Evolutionary conservation across 805 yeast genomes (phyloP), one percentile per base, ranked within the genome.

Genomic region (Metschnikowia noctiluminum): DNA sequence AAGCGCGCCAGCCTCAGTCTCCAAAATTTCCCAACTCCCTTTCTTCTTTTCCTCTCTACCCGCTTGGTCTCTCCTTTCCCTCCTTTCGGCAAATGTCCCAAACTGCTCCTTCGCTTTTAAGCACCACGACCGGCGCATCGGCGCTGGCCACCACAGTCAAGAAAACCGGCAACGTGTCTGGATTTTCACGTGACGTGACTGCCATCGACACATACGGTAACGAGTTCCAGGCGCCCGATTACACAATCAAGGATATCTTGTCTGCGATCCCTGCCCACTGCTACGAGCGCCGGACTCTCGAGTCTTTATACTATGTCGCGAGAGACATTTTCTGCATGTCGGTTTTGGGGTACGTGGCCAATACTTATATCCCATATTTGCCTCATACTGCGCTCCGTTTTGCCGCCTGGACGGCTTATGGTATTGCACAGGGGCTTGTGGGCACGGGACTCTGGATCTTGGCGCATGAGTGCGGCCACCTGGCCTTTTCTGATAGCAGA

Each of bases 401-500:
- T 49, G 62, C 69, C 7, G 77, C 79, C 42, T 87, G 94, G 92
- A 56, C 74, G 36, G 66, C 63, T 15, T 83, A 85, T 61, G 65
- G 81, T 15, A 61, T 76, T 46, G 62, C 70, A 39, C 79, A 80
- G 58, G 89, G 92, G 30, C 70, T 87, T 47, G 79, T 85, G 51
- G 82, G 83, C 50, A 83, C 89, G 30, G 96, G 96, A 41, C 46
- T 84, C 42, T 88, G 96, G 96, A 85, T 88, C 43, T 63, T 88
- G 70, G 94, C 95, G 45, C 96, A 88, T 68, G 96, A 88, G 69
- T 88, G 96, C 74, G 96, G 96, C 53, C 96, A 88, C 66, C 85
- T 81, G 58, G 96, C 96, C 21, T 89, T 89, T 67, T 77, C 85
- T 38, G 87, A 85, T 59, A 83, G 82, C 62, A 81, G 81, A 35